These are phyloP conservation scores for Plasmodium cynomolgi DNA, from an alignment of 169 alveolate genomes.

Conservation along the genomic window DNA sequence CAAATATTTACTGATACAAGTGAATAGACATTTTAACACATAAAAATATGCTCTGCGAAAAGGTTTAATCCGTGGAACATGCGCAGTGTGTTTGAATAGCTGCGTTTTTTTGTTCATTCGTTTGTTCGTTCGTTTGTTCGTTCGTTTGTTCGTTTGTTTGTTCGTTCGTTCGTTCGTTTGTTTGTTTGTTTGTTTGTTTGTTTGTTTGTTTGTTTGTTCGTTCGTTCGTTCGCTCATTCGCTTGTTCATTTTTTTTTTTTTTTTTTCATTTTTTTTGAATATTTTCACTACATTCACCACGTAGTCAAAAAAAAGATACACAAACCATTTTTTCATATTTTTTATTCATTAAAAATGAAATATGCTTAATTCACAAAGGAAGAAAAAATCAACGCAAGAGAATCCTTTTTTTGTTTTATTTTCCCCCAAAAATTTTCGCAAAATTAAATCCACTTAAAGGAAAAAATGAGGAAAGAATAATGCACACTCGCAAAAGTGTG, in stretches of 20 bases:
- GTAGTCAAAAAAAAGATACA: slow-evolving; percentile 1
- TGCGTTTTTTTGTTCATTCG: background rate
- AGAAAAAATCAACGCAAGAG: background rate
- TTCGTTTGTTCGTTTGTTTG: background rate
- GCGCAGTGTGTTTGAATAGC: background rate
- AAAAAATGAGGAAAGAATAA: background rate
- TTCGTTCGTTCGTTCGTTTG: background rate
- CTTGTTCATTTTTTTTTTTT: background rate
- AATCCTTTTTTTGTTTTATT: background rate
- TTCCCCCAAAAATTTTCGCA: background rate
- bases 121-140: background rate
- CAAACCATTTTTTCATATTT: background rate
- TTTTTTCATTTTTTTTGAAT: background rate
- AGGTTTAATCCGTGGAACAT: background rate
- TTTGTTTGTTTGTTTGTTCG: background rate
- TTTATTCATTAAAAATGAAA: background rate
- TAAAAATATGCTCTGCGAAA: background rate
- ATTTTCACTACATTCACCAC: background rate
- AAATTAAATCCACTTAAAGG: background rate
- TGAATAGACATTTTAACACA: slow-evolving; percentile 7
- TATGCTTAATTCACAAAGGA: background rate
- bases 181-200: background rate
- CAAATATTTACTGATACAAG: background rate
- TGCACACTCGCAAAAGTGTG: slow-evolving; percentile 25
- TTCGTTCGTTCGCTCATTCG: background rate